Percentiles rank a stretch among this genome's conserved stretches.
Evolutionary conservation across 495 filamentous ascomycete genomes (phyloP).

Genomic region (Xylaria flabelliformis): DNA sequence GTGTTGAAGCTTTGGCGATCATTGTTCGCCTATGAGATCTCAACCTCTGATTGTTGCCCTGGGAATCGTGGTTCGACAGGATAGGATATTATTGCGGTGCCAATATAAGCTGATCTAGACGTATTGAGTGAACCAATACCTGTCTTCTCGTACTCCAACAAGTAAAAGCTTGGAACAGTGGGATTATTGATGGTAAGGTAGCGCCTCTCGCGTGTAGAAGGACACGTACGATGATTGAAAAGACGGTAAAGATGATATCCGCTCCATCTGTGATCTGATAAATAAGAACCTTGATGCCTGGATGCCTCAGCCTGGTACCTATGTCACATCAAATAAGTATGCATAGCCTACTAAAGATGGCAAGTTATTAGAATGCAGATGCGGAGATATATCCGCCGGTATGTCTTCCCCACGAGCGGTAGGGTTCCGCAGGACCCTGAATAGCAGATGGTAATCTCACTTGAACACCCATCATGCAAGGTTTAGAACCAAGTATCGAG

Average conservation of each 20-base stretch:
- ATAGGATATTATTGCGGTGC: background rate
- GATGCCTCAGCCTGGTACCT: background rate
- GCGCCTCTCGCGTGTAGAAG: background rate
- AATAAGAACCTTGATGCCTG: conserved; percentile 5
- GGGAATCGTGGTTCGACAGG: background rate
- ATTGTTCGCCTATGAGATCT: background rate
- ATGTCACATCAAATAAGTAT: background rate
- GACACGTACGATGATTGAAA: background rate
- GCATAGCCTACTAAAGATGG: background rate
- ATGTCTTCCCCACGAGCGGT: conserved; percentile 9
- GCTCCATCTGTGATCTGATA: conserved; percentile 6
- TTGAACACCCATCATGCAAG: background rate
- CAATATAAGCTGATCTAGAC: background rate
- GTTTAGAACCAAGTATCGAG: background rate
- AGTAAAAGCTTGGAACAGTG: background rate
- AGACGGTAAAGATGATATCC: conserved; percentile 11
- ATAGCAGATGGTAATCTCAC: background rate
- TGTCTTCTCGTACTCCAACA: background rate
- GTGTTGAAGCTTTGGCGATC: background rate
- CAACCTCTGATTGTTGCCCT: background rate
- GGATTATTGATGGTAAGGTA: background rate
- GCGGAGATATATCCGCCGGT: background rate
- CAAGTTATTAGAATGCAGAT: conserved; percentile 12
- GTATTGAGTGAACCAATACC: conserved; percentile 7
- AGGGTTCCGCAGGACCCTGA: background rate